These are phyloP conservation scores for Pichia californica DNA, from an alignment of 805 yeast genomes.

Conservation along the genomic window DNA sequence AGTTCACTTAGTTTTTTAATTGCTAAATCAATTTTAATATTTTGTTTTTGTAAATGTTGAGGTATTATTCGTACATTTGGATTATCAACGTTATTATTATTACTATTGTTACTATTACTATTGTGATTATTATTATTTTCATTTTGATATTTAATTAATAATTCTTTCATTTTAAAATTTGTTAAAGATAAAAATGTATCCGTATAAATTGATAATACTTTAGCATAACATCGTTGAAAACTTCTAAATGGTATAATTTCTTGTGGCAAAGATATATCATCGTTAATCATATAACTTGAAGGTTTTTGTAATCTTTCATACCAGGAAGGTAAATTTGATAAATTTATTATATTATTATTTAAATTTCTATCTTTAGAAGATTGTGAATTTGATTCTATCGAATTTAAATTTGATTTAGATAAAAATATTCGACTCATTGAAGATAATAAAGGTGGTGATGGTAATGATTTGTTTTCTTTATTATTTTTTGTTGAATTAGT, in stretches of 20 bases:
- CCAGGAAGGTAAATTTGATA: conserved; percentile 7
- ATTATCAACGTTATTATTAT: no score
- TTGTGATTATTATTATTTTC: no score
- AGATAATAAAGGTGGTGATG: no score
- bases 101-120: no score
- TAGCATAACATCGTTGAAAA: conserved; percentile 6
- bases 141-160: not conserved
- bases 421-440: conserved; percentile 8
- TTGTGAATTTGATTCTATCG: no score
- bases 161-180: not conserved
- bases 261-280: not conserved
- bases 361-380: not conserved
- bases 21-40: conserved; percentile 3
- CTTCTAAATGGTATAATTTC: conserved; percentile 1
- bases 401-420: no score
- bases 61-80: no score
- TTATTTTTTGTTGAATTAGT: not conserved
- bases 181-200: conserved; percentile 4
- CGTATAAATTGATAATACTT: conserved; percentile 1
- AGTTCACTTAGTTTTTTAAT: conserved; percentile 7
- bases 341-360: not conserved
- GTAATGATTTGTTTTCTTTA: no score
- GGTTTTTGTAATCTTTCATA: conserved; percentile 6
- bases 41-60: not conserved
- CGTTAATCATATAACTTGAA: conserved; percentile 4